Conservation (phyloP, 495 filamentous ascomycete genomes). For the Hypoxylon fragiforme region DNA sequence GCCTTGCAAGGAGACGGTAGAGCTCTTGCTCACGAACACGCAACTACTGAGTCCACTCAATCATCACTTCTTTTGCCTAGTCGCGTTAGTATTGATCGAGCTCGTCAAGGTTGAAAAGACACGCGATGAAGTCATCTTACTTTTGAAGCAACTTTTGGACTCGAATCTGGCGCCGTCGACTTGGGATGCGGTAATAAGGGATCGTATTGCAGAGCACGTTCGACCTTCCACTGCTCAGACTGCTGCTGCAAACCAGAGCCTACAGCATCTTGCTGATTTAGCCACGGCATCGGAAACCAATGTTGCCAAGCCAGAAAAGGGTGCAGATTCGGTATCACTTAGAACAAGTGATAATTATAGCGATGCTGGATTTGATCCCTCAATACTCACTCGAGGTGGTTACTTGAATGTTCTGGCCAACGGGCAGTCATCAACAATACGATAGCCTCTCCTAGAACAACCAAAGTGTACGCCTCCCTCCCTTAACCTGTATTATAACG, state of each 20-base stretch:
- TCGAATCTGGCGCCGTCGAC: constrained; percentile 41
- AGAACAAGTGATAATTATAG: constrained; percentile 35
- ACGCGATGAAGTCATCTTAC: constrained; percentile 39
- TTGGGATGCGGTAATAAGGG: constrained; percentile 52
- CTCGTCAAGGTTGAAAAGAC: constrained; percentile 50
- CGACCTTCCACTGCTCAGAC: constrained; percentile 38
- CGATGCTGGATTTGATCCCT: constrained; percentile 37
- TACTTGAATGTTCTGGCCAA: constrained; percentile 40
- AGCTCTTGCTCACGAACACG: constrained; percentile 57
- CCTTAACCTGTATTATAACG: neutral
- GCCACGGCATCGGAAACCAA: constrained; percentile 50
- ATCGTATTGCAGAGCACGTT: constrained; percentile 48
- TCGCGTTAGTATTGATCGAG: constrained; percentile 67
- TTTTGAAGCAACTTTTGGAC: constrained; percentile 42
- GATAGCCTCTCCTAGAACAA: constrained; percentile 5
- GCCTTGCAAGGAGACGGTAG: constrained; percentile 61
- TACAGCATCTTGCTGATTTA: constrained; percentile 68
- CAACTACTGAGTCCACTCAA: constrained; percentile 67
- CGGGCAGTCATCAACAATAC: constrained; percentile 7
- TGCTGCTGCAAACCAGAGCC: constrained; percentile 43
- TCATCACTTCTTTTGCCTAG: constrained; percentile 72
- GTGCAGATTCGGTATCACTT: constrained; percentile 17
- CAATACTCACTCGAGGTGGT: constrained; percentile 31
- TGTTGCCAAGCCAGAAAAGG: constrained; percentile 20
- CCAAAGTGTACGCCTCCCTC: neutral